These are phyloP conservation scores for Sequoia sempervirens DNA, from an alignment of 75 land plant species.

Conservation along the genomic window DNA sequence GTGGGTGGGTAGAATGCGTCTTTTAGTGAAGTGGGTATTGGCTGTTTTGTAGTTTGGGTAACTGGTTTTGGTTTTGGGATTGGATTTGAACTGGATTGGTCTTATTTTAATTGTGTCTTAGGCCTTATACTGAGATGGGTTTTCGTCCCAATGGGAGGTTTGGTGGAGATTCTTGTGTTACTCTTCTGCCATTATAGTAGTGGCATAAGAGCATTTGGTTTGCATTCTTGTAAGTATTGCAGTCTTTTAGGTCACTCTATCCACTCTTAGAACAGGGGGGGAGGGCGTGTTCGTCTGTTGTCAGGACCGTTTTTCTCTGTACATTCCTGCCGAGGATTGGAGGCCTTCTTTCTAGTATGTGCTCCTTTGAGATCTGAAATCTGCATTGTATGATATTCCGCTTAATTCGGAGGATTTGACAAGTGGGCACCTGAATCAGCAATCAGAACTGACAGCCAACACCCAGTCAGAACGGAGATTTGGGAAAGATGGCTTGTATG, in stretches of 20 bases:
- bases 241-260: neutral
- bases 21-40: neutral
- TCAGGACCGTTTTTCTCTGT: neutral
- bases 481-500: slow-evolving; percentile 65
- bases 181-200: neutral
- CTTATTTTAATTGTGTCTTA: neutral
- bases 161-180: neutral
- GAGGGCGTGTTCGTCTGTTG: neutral
- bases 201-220: neutral
- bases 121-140: neutral
- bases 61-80: neutral
- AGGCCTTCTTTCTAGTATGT: neutral
- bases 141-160: neutral
- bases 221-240: slow-evolving; percentile 2
- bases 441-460: neutral
- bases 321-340: neutral
- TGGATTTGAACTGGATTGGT: neutral
- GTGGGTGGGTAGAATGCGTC: neutral
- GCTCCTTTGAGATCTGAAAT: neutral
- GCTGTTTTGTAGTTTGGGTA: neutral
- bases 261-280: neutral
- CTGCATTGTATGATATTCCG: neutral
- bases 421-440: neutral
- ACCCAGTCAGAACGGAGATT: neutral
- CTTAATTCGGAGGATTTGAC: neutral